Evolutionary conservation across 73 alveolate species (phyloP).

Genomic region (Paramecium tetraurelia): DNA sequence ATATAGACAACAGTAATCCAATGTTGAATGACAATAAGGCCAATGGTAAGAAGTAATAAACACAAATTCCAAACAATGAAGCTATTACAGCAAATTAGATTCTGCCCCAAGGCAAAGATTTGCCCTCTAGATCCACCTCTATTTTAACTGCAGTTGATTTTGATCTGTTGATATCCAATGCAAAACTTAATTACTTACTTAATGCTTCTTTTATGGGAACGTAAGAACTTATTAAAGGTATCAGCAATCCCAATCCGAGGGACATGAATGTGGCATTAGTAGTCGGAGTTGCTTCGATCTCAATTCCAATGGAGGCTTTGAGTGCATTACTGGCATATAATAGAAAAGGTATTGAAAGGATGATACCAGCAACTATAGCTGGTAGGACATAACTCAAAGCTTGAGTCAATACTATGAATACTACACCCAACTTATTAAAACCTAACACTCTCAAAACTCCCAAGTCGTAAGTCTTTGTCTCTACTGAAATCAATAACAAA

Average conservation of each 20-base stretch:
- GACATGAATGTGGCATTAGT: conserved; percentile 65
- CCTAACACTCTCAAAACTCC: conserved; percentile 90
- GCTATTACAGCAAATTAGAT: conserved; percentile 84
- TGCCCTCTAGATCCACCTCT: conserved; percentile 40
- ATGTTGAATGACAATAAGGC: conserved; percentile 85
- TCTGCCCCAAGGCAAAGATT: conserved; percentile 53
- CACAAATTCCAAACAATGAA: conserved; percentile 91
- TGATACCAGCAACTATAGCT: conserved; percentile 73
- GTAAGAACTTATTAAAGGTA: conserved; percentile 75
- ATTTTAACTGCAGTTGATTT: conserved; percentile 72
- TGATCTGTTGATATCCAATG: conserved; percentile 73
- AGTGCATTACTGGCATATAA: conserved; percentile 39
- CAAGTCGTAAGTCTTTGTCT: conserved; percentile 80
- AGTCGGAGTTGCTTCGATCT: conserved; percentile 68
- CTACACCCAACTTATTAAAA: conserved; percentile 73
- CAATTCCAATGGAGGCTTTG: conserved; percentile 66
- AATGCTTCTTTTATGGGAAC: conserved; percentile 74
- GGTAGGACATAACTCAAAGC: conserved; percentile 83
- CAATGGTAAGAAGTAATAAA: conserved; percentile 94
- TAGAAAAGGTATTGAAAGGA: conserved; percentile 67
- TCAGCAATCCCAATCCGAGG: conserved; percentile 67
- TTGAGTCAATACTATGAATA: conserved; percentile 68
- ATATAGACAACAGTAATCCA: conserved; percentile 83
- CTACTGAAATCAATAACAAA: conserved; percentile 81
- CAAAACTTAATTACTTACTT: conserved; percentile 67